A percentile compares a stretch with the other conserved stretches of the same genome.
Conservation (phyloP, 352 stramenopile species). For the Phytophthora pluvialis region DNA sequence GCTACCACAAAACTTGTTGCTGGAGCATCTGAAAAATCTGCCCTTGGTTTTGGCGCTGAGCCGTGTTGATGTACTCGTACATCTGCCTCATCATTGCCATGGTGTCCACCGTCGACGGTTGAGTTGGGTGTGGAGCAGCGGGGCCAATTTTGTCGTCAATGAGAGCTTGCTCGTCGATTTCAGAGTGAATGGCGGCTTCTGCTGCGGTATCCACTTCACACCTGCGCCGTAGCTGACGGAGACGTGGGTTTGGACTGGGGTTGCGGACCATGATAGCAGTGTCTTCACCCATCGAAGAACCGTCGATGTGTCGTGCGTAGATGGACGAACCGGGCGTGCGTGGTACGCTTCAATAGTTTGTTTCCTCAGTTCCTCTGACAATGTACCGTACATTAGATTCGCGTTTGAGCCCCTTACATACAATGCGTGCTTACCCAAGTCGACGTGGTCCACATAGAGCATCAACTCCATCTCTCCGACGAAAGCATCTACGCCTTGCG, state of each 20-base stretch:
- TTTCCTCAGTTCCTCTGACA: too few relatives aligned
- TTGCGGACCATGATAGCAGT: neutral
- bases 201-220: neutral
- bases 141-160: neutral
- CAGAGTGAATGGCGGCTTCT: neutral
- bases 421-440: too few relatives aligned
- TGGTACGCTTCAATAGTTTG: too few relatives aligned
- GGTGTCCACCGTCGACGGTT: neutral
- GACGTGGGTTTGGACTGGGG: neutral
- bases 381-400: too few relatives aligned
- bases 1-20: slow-evolving; percentile 13
- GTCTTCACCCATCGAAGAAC: too few relatives aligned
- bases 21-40: slow-evolving; percentile 13
- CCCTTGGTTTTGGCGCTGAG: slow-evolving; percentile 9
- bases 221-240: neutral
- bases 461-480: too few relatives aligned
- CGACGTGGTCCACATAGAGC: too few relatives aligned
- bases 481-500: too few relatives aligned
- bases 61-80: neutral
- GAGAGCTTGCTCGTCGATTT: neutral
- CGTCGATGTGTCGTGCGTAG: neutral
- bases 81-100: slow-evolving; percentile 3
- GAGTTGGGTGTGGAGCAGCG: neutral
- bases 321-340: neutral
- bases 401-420: too few relatives aligned